Percentiles rank a stretch among this genome's conserved stretches.
phyloP scores from a whole-genome alignment of 306 rosid species.

The Phaseolus lunatus region DNA sequence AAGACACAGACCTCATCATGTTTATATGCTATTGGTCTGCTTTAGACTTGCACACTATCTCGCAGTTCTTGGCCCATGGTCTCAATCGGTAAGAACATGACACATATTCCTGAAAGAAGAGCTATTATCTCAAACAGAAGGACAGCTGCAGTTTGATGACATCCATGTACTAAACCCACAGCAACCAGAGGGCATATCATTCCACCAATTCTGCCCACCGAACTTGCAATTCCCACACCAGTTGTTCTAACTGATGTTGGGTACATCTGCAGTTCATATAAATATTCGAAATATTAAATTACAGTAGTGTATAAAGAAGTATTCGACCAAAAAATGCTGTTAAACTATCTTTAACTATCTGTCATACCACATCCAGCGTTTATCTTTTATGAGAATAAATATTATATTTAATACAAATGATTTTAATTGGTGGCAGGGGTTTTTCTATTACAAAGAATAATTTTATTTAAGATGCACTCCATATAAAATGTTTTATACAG shows the following conservation, averaged over 20 bases:
- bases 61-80: conserved; percentile 82
- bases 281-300: conserved; percentile 42
- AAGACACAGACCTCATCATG: conserved; percentile 17
- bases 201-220: conserved; percentile 92
- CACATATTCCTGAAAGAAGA: conserved; percentile 81
- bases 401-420: not conserved
- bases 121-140: conserved; percentile 75
- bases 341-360: conserved; percentile 22
- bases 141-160: conserved; percentile 84
- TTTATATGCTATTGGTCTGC: conserved; percentile 3
- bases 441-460: not conserved
- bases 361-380: conserved; percentile 3
- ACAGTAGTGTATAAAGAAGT: conserved; percentile 6
- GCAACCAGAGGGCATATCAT: conserved; percentile 93
- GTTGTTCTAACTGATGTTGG: conserved; percentile 92
- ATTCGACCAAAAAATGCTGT: not conserved
- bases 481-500: not conserved
- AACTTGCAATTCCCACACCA: conserved; percentile 92
- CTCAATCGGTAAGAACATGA: conserved; percentile 80
- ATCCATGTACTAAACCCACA: conserved; percentile 79
- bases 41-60: conserved; percentile 56
- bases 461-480: not conserved
- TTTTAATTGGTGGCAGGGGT: not conserved
- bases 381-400: not conserved
- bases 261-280: conserved; percentile 70